Evolutionary conservation across 345 rosid species (phyloP), one percentile per base, ranked within the genome.

Genomic region (Syzygium oleosum): DNA sequence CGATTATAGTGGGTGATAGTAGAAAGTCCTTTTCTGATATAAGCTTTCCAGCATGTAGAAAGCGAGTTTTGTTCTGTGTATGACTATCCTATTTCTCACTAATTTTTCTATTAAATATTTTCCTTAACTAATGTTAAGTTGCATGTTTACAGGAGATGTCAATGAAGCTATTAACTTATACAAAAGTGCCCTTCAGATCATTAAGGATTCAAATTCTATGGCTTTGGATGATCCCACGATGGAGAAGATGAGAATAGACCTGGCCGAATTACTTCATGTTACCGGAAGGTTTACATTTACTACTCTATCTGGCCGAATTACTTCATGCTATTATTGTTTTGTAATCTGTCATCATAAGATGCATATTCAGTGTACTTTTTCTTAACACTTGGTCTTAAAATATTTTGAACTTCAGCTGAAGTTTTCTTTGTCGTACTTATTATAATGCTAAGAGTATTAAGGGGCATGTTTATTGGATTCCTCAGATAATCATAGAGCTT

Each of bases 191-290:
- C 91, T 96, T 85, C 90, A 87, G 87, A 89, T 95, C 65, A 92
- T 97, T 87, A 94, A 94, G 90, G 95, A 91, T 87, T 91, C 97
- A 88, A 93, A 92, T 88, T 92, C 92, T 88, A 84, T 92, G 94
- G 90, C 93, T 53, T 58, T 92, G 73, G 98, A 95, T 90, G 94
- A 96, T 85, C 84, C 88, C 85, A 38, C 94, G 86, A 88, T 96
- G 93, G 98, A 93, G 93, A 94, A 92, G 89, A 92, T 97, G 95
- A 94, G 96, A 91, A 93, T 94, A 91, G 98, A 97, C 90, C 93
- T 97, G 91, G 98, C 97, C 27, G 99, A 96, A 90, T 85, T 96
- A 85, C 98, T 96, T 91, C 98, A 96, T 91, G 91, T 88, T 87
- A 97, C 93, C 12, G 99, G 96, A 90, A 95, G 98, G 99, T 96